Conservation (phyloP, 176 grass and related monocot genomes). For the Phyllostachys edulis region DNA sequence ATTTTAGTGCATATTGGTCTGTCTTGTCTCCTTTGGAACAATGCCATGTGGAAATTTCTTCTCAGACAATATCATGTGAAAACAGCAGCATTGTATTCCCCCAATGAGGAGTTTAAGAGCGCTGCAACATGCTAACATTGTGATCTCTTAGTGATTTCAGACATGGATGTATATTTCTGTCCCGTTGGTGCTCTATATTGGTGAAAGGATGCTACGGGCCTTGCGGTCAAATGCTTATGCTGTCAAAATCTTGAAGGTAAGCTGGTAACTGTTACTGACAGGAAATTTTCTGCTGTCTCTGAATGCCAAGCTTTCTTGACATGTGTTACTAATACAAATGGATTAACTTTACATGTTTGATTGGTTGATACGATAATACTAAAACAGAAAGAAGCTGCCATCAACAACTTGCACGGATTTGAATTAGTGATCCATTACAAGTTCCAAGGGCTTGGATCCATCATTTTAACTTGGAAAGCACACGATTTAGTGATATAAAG, state of each 20-base stretch:
- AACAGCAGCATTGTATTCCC: background rate
- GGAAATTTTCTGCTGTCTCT: background rate
- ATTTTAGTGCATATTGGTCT: conserved; percentile 5
- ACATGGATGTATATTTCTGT: conserved; percentile 99
- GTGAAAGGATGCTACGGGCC: conserved; percentile 75
- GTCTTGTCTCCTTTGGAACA: conserved; percentile 17
- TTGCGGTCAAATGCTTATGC: conserved; percentile 84
- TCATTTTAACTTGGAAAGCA: conserved; percentile 17
- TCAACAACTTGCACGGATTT: background rate
- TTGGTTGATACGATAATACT: background rate
- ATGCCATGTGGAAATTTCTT: conserved; percentile 30
- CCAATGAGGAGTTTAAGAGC: background rate
- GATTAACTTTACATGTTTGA: background rate
- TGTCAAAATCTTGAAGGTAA: conserved; percentile 92
- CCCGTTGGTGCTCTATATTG: conserved; percentile 70
- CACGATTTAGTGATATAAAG: background rate
- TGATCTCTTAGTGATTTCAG: conserved; percentile 45
- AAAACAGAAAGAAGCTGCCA: conserved; percentile 3
- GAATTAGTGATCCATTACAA: background rate
- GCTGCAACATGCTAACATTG: background rate
- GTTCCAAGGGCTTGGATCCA: conserved; percentile 17
- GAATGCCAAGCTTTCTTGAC: background rate
- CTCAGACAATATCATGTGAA: conserved; percentile 23
- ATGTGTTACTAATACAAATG: background rate
- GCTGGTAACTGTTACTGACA: background rate